phyloP scores from a whole-genome alignment of 257 asterid species.

The Przewalskia tangutica region DNA sequence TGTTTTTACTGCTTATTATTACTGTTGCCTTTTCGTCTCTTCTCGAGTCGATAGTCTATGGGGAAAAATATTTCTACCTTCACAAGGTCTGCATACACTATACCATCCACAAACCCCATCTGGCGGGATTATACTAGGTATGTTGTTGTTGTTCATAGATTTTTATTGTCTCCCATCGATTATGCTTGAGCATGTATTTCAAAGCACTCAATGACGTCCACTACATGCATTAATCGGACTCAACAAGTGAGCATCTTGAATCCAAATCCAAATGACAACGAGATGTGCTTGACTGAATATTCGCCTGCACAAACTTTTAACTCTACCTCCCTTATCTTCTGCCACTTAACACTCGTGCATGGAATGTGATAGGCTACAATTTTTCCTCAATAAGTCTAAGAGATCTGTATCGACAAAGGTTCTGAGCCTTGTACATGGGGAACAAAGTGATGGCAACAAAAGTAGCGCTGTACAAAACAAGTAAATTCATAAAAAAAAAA shows the following conservation, averaged over 20 bases:
- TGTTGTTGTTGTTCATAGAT: not conserved
- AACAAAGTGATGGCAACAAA: not conserved
- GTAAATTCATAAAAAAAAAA: no score
- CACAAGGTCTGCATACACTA: no score
- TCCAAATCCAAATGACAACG: not conserved
- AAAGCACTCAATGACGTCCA: not conserved
- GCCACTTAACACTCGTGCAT: not conserved
- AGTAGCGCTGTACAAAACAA: not conserved
- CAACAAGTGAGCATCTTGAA: not conserved
- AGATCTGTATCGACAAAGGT: not conserved
- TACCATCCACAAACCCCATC: no score
- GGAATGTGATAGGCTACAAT: not conserved
- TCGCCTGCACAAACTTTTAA: not conserved
- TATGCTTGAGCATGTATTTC: not conserved
- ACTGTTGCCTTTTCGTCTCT: no score
- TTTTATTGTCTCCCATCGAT: not conserved
- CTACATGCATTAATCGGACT: not conserved
- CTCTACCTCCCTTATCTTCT: not conserved
- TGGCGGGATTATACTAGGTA: no score
- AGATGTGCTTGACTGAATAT: not conserved
- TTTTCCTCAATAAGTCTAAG: not conserved
- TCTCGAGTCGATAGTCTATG: no score
- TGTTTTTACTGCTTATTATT: no score
- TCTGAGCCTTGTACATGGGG: not conserved
- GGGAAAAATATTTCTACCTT: no score